Base-by-base conservation (phyloP, 768 basidiomycete species). In the Russula emetica region DNA sequence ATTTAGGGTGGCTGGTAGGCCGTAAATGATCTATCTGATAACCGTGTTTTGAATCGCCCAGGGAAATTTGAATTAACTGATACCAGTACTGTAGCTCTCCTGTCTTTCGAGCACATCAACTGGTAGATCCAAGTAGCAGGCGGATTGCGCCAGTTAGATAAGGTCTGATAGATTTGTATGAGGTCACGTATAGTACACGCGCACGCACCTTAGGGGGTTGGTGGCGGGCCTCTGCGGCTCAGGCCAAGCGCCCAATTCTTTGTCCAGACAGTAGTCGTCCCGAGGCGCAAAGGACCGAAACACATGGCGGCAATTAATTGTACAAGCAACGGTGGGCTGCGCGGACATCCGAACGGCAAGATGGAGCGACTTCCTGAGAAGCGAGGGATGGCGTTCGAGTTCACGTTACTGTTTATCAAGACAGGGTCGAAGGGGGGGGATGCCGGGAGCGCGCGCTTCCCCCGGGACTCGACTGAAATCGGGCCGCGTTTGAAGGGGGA, bases 401-500 rank as follows among this genome's bases (percentile, higher is more conserved):
- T 40, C 7, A 53, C 52, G 52, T 53, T 53, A 30, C 8, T 3
- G 28, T 20, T 20, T 53, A 20, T 55, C 26, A n/a, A 38, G 24
- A 40, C 24, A 24, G 26, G 53, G 26, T 26, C 28, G 3, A 20
- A 34, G 8, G 30, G 55, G 38, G 38, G 18, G 53, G 22, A 44
- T 44, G 34, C 10, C 22, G 54, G 22, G 47, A 50, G 10, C 40
- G 50, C 28, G 51, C 50, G 24, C 45, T 22, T 47, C 30, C 9
- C 11, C n/a, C 47, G 16, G 10, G 58, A 54, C 52, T 59, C 45
- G 58, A 59, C 18, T 64, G 44, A 34, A 60, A 28, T 64, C 55
- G 64, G 49, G 44, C 60, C 49, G 50, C 63, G 30, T 22, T 38
- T 55, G 53, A 58, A 38, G 6, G 22, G 8, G 3, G 26, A 7